Percentiles rank a stretch among this genome's conserved stretches.
phyloP scores from a whole-genome alignment of 169 alveolate species.

The Plasmodium chabaudi region DNA sequence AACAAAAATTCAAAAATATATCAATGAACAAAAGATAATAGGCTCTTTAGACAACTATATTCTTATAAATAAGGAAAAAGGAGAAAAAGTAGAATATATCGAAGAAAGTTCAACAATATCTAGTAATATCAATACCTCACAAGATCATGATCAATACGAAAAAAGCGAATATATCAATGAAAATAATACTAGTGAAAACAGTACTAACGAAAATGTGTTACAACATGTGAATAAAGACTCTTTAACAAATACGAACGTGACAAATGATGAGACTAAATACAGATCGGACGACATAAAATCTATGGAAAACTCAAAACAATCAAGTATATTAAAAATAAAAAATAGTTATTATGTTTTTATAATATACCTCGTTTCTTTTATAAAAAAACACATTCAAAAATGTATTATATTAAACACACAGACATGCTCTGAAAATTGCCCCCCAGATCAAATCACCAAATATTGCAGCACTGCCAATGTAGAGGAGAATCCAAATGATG shows the following conservation, averaged over 20 bases:
- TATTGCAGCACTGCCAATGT: too few species aligned
- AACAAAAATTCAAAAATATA: not conserved
- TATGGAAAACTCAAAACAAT: not conserved
- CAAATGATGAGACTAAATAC: too few species aligned
- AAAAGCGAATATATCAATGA: not conserved
- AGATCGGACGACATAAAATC: not conserved
- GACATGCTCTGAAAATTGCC: not conserved
- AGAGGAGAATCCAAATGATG: too few species aligned
- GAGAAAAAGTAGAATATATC: too few species aligned
- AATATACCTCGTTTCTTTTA: conserved; percentile 31
- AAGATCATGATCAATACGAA: not conserved
- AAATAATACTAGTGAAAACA: not conserved
- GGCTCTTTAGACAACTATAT: too few species aligned
- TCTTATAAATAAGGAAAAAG: too few species aligned
- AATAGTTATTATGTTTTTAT: conserved; percentile 28
- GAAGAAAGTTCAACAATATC: not conserved
- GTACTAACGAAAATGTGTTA: not conserved
- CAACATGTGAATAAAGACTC: conserved; percentile 2
- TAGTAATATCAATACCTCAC: not conserved
- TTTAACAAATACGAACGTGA: too few species aligned
- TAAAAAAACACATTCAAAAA: conserved; percentile 47
- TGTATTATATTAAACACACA: conserved; percentile 6
- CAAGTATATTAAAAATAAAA: not conserved
- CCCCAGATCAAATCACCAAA: not conserved
- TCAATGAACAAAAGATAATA: not conserved